Evolutionary conservation across 345 rosid genomes (phyloP), one percentile per base, ranked within the genome.

Genomic region (Carallia brachiata): DNA sequence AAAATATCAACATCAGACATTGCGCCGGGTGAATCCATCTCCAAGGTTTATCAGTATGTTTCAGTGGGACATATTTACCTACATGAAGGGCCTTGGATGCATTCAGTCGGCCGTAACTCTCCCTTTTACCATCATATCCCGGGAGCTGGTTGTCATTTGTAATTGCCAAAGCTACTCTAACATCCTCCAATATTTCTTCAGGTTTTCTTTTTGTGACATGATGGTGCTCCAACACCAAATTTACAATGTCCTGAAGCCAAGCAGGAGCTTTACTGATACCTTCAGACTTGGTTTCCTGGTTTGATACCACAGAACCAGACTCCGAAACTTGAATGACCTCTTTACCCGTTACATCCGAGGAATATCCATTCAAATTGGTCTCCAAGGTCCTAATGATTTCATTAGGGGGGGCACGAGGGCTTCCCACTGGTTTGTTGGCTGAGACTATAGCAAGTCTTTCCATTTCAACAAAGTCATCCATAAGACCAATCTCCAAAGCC

Each of bases 381-480:
- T 68, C 74, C 50, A 66, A 62, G 68, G 78, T 44, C 68, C 52
- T 63, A 61, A 47, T 55, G 31, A 9, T 37, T 55, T 69, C 73
- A 32, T 62, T 75, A 16, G 78, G 73, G 19, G 79, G 75, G 56
- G 75, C 73, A 67, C 77, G 64, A 70, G 76, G 77, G 73, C 70
- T 82, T 72, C 65, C 80, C 36, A 81, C 76, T 69, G 78, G 80
- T 50, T 83, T 78, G 62, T 87, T 78, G 53, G 73, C 84, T 34
- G 91, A 79, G 73, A 80, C 86, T 37, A 85, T 75, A 1, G 95
- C 97, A 54, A 91, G 72, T 63, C 81, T 90, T 81, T 95, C 99
- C 97, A 95, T 95, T 82, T 95, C 99, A 32, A 78, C 91, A 78
- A 95, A 95, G 76, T 91, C 99, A 72, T 95, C 96, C 99, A 91